These are phyloP conservation scores for Cnidoscolus chayamansa DNA, from an alignment of 441 rosid species.

Conservation along the genomic window DNA sequence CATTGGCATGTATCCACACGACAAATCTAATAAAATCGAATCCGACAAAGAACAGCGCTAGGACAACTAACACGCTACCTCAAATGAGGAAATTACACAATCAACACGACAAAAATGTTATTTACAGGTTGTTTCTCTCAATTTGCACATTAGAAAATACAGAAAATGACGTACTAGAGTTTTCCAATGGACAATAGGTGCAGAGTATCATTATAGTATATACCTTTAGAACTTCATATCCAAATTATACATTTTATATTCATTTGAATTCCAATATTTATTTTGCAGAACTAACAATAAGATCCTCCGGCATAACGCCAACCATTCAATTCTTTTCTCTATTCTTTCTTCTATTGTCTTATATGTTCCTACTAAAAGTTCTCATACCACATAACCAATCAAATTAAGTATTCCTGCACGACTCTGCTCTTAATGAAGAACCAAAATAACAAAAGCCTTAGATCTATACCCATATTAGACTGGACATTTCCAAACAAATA, in stretches of 20 bases:
- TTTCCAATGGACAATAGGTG: neutral
- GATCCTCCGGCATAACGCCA: neutral
- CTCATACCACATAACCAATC: neutral
- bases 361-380: neutral
- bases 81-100: neutral
- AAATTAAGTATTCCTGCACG: neutral
- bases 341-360: neutral
- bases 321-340: neutral
- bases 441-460: conserved; percentile 1
- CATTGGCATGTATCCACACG: neutral
- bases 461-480: conserved; percentile 4
- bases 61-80: conserved; percentile 2
- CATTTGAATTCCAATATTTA: neutral
- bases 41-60: conserved; percentile 12
- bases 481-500: neutral
- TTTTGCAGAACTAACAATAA: neutral
- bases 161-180: conserved; percentile 12
- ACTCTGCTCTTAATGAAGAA: neutral
- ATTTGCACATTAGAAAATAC: neutral
- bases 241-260: neutral
- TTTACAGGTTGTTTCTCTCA: neutral
- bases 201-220: neutral
- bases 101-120: conserved; percentile 17
- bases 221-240: neutral
- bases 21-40: conserved; percentile 15